Conservation (phyloP, 2,329 filamentous ascomycete genomes). For the Rutstroemia sydowiana region DNA sequence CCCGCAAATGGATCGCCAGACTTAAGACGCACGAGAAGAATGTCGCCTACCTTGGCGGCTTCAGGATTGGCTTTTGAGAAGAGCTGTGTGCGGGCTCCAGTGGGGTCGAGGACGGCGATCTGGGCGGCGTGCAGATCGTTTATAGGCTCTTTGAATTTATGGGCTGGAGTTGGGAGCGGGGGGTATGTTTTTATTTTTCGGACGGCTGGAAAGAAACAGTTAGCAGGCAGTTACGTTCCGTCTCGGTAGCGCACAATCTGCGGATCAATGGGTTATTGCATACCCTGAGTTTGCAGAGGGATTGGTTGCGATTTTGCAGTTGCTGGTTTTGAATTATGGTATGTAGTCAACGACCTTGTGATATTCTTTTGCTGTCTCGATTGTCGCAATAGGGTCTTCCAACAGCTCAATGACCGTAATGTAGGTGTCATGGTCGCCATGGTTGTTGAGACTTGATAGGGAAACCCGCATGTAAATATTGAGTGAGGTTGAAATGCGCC, state of each 20-base stretch:
- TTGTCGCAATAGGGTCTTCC: slow-evolving; percentile 57
- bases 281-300: slow-evolving; percentile 8
- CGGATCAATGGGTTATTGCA: slow-evolving; percentile 9
- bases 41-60: slow-evolving; percentile 76
- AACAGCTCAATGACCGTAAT: slow-evolving; percentile 61
- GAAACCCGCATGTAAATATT: background rate
- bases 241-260: slow-evolving; percentile 12
- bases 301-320: slow-evolving; percentile 11
- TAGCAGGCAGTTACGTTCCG: slow-evolving; percentile 1
- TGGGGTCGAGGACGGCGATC: slow-evolving; percentile 72
- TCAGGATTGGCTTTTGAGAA: slow-evolving; percentile 75
- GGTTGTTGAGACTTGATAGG: slow-evolving; percentile 10
- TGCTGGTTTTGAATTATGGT: slow-evolving; percentile 34
- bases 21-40: slow-evolving; percentile 80
- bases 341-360: slow-evolving; percentile 43
- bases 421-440: slow-evolving; percentile 31
- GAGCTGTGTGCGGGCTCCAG: slow-evolving; percentile 70
- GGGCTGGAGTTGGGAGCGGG: slow-evolving; percentile 46
- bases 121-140: slow-evolving; percentile 59
- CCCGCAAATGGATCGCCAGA: slow-evolving; percentile 86
- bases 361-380: slow-evolving; percentile 42
- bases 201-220: slow-evolving; percentile 23
- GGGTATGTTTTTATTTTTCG: slow-evolving; percentile 45
- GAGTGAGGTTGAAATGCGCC: slow-evolving; percentile 14
- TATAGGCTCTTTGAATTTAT: slow-evolving; percentile 60